These are phyloP conservation scores for Camellia sinensis DNA, from an alignment of 148 eudicot genomes.

Conservation along the genomic window DNA sequence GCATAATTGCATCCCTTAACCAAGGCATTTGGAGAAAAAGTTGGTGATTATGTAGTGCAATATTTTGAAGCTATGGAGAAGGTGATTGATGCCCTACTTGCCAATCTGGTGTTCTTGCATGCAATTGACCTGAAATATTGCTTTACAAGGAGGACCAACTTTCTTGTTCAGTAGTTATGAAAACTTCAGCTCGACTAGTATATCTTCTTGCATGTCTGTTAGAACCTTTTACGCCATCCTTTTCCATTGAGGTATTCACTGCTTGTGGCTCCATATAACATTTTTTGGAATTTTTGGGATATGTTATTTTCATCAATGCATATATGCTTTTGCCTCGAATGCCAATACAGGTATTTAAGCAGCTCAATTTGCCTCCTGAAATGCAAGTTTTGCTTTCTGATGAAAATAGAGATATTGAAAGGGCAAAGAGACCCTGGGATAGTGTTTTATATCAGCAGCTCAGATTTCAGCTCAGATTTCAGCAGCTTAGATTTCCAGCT, in stretches of 20 bases:
- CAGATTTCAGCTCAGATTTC: no score
- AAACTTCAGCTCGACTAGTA: slow-evolving; percentile 71
- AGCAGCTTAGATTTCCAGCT: no score
- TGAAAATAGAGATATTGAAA: slow-evolving; percentile 51
- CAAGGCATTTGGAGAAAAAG: slow-evolving; percentile 58
- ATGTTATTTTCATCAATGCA: neutral
- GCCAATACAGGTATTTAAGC: slow-evolving; percentile 60
- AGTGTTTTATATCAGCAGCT: slow-evolving; percentile 59
- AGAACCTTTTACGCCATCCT: slow-evolving; percentile 87
- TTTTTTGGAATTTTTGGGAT: neutral
- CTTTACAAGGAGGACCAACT: slow-evolving; percentile 64
- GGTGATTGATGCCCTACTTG: neutral
- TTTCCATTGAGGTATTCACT: slow-evolving; percentile 52
- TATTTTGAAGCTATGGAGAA: slow-evolving; percentile 24
- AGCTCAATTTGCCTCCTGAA: slow-evolving; percentile 60
- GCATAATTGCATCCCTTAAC: slow-evolving; percentile 63
- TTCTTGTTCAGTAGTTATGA: slow-evolving; percentile 71
- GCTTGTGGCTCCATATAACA: neutral
- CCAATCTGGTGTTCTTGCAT: neutral
- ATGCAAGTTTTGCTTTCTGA: slow-evolving; percentile 52
- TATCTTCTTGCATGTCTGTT: slow-evolving; percentile 72
- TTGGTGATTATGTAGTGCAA: slow-evolving; percentile 59
- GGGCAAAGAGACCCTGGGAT: slow-evolving; percentile 67
- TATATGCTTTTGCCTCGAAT: neutral
- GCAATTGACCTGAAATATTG: neutral